phyloP scores from a whole-genome alignment of 2,329 filamentous ascomycete genomes.

The Apiospora marii region DNA sequence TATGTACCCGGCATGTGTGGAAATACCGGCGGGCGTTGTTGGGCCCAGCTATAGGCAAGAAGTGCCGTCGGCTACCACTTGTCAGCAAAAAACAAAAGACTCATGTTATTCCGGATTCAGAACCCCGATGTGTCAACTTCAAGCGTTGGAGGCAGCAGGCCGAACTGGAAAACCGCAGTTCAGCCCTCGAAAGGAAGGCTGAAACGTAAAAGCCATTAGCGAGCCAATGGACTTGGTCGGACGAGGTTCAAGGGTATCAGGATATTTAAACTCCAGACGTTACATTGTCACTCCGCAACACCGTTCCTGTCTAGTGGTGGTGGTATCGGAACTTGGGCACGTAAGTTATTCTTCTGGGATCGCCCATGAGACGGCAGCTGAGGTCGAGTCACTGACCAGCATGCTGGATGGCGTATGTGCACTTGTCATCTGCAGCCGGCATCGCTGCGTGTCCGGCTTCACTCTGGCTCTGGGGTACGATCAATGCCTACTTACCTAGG shows the following conservation, averaged over 20 bases:
- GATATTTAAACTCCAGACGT: conserved; percentile 11
- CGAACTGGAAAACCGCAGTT: background rate
- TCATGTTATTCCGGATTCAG: background rate
- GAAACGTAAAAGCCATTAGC: conserved; percentile 15
- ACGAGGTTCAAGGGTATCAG: background rate
- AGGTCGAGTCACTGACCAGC: background rate
- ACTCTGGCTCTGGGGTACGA: background rate
- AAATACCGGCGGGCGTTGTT: background rate
- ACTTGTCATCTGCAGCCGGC: background rate
- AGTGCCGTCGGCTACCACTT: background rate
- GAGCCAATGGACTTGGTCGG: conserved; percentile 16
- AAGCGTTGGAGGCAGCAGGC: conserved; percentile 14
- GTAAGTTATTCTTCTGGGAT: background rate
- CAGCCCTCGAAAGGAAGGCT: conserved; percentile 8
- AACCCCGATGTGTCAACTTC: background rate
- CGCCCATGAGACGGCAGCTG: background rate
- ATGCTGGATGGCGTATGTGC: background rate
- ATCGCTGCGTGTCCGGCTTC: background rate
- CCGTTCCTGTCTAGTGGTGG: background rate
- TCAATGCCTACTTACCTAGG: background rate
- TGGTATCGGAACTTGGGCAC: conserved; percentile 2
- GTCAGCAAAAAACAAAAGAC: background rate
- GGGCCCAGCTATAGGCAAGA: background rate
- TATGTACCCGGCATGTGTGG: background rate
- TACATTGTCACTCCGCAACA: conserved; percentile 16